A percentile compares a stretch with the other conserved stretches of the same genome.
Evolutionary conservation across 441 rosid genomes (phyloP).

Genomic region (Euphorbia schlechtendalii): DNA sequence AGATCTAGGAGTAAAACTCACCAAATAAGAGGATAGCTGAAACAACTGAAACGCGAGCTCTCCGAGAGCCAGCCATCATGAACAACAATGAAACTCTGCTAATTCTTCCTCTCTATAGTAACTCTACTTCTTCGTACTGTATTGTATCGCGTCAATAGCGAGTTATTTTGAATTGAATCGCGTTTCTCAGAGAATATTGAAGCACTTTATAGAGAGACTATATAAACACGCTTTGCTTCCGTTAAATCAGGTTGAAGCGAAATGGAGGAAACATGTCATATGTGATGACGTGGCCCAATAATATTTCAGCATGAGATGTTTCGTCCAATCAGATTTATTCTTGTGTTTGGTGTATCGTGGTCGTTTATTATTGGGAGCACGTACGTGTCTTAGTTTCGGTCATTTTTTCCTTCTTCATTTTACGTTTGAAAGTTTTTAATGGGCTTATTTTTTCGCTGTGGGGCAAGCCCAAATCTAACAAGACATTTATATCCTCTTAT

Average conservation of each 20-base stretch:
- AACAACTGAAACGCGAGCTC: constrained; percentile 44
- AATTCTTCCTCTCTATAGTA: background rate
- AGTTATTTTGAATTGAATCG: no score
- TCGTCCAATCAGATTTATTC: constrained; percentile 46
- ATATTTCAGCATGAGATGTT: background rate
- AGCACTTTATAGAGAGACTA: background rate
- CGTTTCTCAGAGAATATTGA: background rate
- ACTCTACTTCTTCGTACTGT: background rate
- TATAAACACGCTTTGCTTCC: background rate
- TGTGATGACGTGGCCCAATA: constrained; percentile 57
- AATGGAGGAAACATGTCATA: constrained; percentile 40
- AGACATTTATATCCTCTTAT: no score
- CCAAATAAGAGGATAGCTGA: constrained; percentile 51
- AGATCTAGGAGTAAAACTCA: constrained; percentile 26
- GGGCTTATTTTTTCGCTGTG: background rate
- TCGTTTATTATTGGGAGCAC: constrained; percentile 23
- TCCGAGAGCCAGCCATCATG: constrained; percentile 39
- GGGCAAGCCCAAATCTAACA: no score
- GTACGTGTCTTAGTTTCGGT: constrained; percentile 18
- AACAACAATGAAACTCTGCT: background rate
- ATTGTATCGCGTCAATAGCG: background rate
- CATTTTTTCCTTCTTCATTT: background rate
- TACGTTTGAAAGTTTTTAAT: background rate
- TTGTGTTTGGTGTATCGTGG: constrained; percentile 37
- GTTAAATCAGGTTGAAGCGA: background rate